These are phyloP conservation scores for Epithele typhae DNA, from an alignment of 768 basidiomycete genomes.

Conservation along the genomic window DNA sequence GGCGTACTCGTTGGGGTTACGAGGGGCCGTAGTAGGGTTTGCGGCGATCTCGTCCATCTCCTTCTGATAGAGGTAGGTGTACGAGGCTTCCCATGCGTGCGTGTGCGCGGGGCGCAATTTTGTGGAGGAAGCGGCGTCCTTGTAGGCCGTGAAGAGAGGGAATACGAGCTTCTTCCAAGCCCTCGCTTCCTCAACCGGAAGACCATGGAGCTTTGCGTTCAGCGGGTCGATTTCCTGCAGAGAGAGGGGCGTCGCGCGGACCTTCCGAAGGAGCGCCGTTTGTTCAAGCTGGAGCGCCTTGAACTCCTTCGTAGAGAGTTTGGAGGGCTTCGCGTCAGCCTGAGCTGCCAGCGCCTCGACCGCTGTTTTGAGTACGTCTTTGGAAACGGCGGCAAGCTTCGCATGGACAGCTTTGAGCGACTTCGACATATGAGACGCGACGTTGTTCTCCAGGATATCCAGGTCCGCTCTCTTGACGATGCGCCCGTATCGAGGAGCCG, in stretches of 20 bases:
- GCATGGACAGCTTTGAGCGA: conserved; percentile 32
- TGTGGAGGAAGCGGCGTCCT: conserved; percentile 35
- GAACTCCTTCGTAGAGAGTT: neutral
- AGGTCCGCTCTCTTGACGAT: conserved; percentile 57
- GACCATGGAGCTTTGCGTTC: conserved; percentile 21
- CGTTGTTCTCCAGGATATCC: conserved; percentile 62
- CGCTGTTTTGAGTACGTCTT: conserved; percentile 5
- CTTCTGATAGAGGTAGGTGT: conserved; percentile 44
- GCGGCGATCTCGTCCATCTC: conserved; percentile 35
- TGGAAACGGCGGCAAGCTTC: conserved; percentile 27
- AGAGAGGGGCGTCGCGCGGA: conserved; percentile 20
- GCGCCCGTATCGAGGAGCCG: conserved; percentile 55
- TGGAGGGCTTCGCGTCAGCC: neutral
- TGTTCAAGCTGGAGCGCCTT: conserved; percentile 13
- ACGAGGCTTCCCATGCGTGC: conserved; percentile 58
- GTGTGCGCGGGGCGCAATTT: conserved; percentile 50
- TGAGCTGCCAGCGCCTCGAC: conserved; percentile 4
- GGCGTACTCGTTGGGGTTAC: conserved; percentile 42
- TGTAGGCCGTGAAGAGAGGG: conserved; percentile 37
- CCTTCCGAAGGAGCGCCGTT: conserved; percentile 13
- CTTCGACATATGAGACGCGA: conserved; percentile 47
- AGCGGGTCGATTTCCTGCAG: conserved; percentile 26
- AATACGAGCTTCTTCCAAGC: conserved; percentile 39
- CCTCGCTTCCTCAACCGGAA: conserved; percentile 28
- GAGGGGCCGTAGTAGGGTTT: conserved; percentile 33